These are phyloP conservation scores for Solanum rostratum DNA, from an alignment of 257 asterid genomes.

Conservation along the genomic window DNA sequence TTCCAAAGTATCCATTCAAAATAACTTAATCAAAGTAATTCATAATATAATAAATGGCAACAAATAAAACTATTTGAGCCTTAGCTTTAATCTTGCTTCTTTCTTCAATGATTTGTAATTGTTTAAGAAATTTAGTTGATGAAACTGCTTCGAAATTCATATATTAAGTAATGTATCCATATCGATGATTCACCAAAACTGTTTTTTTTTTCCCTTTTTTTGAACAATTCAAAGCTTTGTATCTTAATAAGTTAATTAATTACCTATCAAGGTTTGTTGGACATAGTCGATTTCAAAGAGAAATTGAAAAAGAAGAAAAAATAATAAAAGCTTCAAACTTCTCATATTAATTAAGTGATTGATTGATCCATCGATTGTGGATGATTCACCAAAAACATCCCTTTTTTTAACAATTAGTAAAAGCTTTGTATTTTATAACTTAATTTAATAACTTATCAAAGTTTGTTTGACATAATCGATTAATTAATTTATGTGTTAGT, in stretches of 20 bases:
- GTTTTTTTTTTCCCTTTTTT: accelerated
- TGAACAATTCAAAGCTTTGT: background rate
- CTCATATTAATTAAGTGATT: background rate
- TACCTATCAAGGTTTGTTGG: background rate
- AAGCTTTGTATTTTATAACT: background rate
- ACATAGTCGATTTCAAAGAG: background rate
- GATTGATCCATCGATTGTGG: background rate
- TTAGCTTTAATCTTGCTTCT: background rate
- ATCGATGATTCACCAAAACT: background rate
- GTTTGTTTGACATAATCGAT: background rate
- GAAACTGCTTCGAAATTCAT: background rate
- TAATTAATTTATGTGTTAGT: background rate
- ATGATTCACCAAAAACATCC: background rate
- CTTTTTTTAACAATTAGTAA: background rate
- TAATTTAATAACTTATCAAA: background rate
- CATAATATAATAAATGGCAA: background rate
- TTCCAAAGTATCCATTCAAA: background rate
- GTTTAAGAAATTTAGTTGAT: background rate
- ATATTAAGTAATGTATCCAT: background rate
- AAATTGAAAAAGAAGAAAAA: background rate
- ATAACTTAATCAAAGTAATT: background rate
- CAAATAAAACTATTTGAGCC: background rate
- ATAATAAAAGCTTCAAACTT: background rate
- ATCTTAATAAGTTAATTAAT: background rate
- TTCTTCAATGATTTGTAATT: background rate